A percentile compares a stretch with the other conserved stretches of the same genome.
These are phyloP conservation scores for Nicotiana knightiana DNA, from an alignment of 257 asterid species.

Conservation along the genomic window DNA sequence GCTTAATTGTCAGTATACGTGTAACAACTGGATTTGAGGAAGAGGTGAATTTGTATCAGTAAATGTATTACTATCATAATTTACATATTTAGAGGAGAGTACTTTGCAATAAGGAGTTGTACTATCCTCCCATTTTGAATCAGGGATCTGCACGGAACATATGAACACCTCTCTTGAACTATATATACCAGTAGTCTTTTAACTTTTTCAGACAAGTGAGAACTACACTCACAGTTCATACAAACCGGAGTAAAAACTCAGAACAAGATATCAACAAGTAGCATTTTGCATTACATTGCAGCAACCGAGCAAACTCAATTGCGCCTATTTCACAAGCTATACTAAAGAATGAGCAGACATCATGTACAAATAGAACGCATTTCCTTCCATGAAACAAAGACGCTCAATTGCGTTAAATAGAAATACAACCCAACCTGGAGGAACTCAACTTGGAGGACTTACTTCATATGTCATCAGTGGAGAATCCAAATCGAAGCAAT, in stretches of 20 bases:
- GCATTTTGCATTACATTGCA: not conserved
- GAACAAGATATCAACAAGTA: not conserved
- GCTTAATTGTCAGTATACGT: not conserved
- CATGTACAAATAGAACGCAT: constrained; percentile 16
- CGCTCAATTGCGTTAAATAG: not conserved
- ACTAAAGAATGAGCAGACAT: constrained; percentile 9
- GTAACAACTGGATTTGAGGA: not conserved
- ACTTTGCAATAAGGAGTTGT: not conserved
- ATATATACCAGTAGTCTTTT: not conserved
- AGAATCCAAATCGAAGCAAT: not conserved
- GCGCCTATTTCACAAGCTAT: constrained; percentile 1
- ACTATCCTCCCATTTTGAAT: not conserved
- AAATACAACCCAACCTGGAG: not conserved
- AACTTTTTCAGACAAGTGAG: not conserved
- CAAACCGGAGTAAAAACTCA: not conserved
- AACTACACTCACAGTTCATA: not conserved
- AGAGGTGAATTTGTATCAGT: not conserved
- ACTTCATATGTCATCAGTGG: not conserved
- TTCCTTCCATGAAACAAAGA: not conserved
- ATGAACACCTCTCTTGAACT: not conserved
- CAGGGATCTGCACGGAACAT: not conserved
- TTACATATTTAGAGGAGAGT: no score
- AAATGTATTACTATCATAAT: no score
- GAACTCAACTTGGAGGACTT: not conserved
- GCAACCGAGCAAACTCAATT: not conserved